Percentiles rank a stretch among this genome's conserved stretches.
phyloP scores from a whole-genome alignment of 2,329 filamentous ascomycete genomes.

The Trichophyton equinum region DNA sequence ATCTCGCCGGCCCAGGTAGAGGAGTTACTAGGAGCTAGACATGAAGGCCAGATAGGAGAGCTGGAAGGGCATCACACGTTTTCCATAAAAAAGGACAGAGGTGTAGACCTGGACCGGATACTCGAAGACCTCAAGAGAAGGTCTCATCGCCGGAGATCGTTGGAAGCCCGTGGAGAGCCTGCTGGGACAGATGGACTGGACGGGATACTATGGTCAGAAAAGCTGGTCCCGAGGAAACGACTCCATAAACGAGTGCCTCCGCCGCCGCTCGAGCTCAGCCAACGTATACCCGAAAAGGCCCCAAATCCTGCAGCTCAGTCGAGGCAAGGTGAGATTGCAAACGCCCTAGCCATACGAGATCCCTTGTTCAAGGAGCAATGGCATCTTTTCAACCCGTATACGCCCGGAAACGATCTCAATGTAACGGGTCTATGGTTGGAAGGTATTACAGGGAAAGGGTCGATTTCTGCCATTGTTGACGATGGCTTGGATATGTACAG shows the following conservation, averaged over 20 bases:
- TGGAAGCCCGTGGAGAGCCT: conserved; percentile 22
- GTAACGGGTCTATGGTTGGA: conserved; percentile 88
- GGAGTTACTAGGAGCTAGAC: conserved; percentile 56
- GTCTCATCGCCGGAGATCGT: conserved; percentile 45
- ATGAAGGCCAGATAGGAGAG: conserved; percentile 70
- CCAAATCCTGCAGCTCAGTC: conserved; percentile 42
- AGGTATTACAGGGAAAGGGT: conserved; percentile 77
- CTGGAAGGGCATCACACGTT: conserved; percentile 77
- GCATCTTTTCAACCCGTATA: conserved; percentile 77
- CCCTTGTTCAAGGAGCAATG: conserved; percentile 91
- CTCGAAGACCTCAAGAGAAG: conserved; percentile 44
- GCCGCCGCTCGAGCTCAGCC: conserved; percentile 12
- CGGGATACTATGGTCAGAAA: conserved; percentile 63
- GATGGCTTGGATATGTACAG: conserved; percentile 95
- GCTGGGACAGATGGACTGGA: conserved; percentile 48
- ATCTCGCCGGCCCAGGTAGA: conserved; percentile 53
- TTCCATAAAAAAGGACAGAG: conserved; percentile 48
- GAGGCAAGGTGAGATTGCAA: conserved; percentile 49
- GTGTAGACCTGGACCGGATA: conserved; percentile 41
- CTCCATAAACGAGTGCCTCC: conserved; percentile 47
- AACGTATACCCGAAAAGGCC: conserved; percentile 2
- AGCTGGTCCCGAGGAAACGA: conserved; percentile 53
- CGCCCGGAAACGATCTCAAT: conserved; percentile 83
- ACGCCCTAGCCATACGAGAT: conserved; percentile 62
- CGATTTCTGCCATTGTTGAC: conserved; percentile 87